phyloP scores from a whole-genome alignment of 495 filamentous ascomycete genomes.

The Rostrohypoxylon terebratum region DNA sequence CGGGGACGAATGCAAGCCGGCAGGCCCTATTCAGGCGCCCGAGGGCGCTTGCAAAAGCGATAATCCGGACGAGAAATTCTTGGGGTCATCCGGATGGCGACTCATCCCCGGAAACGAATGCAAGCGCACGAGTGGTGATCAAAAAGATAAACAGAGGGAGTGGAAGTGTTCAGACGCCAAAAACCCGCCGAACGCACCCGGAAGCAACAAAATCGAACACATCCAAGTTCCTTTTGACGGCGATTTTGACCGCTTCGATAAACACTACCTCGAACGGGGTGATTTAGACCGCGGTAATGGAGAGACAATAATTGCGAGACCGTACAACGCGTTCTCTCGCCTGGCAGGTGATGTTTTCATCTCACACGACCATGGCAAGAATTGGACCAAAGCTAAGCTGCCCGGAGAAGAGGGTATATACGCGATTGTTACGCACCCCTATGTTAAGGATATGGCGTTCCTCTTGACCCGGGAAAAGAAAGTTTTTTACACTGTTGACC shows the following conservation, averaged over 20 bases:
- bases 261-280: slow-evolving; percentile 83
- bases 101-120: slow-evolving; percentile 93
- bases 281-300: slow-evolving; percentile 71
- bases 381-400: slow-evolving; percentile 69
- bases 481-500: slow-evolving; percentile 82
- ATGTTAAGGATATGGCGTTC: slow-evolving; percentile 85
- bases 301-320: slow-evolving; percentile 88
- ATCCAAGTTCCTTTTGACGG: slow-evolving; percentile 69
- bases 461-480: slow-evolving; percentile 77
- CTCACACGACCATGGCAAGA: slow-evolving; percentile 86
- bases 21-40: slow-evolving; percentile 64
- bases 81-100: slow-evolving; percentile 87
- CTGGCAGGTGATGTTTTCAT: slow-evolving; percentile 68
- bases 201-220: slow-evolving; percentile 70
- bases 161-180: slow-evolving; percentile 63
- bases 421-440: slow-evolving; percentile 76
- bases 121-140: slow-evolving; percentile 64
- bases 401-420: slow-evolving; percentile 72
- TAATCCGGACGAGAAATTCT: slow-evolving; percentile 73
- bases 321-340: slow-evolving; percentile 54
- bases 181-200: slow-evolving; percentile 54
- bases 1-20: slow-evolving; percentile 68
- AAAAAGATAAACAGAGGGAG: slow-evolving; percentile 71
- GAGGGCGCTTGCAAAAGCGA: slow-evolving; percentile 74
- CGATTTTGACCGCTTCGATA: slow-evolving; percentile 68